Percentiles rank a stretch among this genome's conserved stretches.
Conservation (phyloP, 2,329 filamentous ascomycete species). For the Nothopassalora personata region DNA sequence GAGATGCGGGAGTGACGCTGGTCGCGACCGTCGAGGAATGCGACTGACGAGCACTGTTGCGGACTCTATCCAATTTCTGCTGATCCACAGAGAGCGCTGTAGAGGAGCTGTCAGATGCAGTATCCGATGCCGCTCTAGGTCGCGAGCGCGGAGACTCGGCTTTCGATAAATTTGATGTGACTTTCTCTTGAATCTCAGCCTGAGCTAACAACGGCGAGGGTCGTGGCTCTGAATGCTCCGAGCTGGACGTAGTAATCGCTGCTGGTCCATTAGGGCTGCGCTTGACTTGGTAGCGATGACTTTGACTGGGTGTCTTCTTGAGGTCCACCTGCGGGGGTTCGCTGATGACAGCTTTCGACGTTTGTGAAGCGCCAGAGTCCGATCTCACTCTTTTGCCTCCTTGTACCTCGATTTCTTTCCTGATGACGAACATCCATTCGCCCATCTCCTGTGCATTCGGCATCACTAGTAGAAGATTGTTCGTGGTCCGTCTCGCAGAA, state of each 20-base stretch:
- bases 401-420: conserved; percentile 63
- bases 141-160: background rate
- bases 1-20: conserved; percentile 20
- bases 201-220: background rate
- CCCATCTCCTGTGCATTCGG: conserved; percentile 71
- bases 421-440: conserved; percentile 63
- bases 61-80: conserved; percentile 25
- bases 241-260: conserved; percentile 12
- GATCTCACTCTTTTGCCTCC: conserved; percentile 61
- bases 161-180: background rate
- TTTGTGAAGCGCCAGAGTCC: conserved; percentile 34
- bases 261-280: conserved; percentile 32
- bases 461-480: conserved; percentile 68
- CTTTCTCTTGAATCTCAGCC: conserved; percentile 4
- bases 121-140: conserved; percentile 15
- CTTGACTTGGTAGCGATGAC: conserved; percentile 36
- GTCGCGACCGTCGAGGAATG: conserved; percentile 26
- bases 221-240: background rate
- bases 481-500: conserved; percentile 35
- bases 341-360: conserved; percentile 2
- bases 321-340: conserved; percentile 21
- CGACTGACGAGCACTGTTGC: conserved; percentile 29
- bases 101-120: conserved; percentile 24
- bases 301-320: conserved; percentile 23
- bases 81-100: conserved; percentile 24